These are phyloP conservation scores for Rheum nobile DNA, from an alignment of 148 eudicot species.

Conservation along the genomic window DNA sequence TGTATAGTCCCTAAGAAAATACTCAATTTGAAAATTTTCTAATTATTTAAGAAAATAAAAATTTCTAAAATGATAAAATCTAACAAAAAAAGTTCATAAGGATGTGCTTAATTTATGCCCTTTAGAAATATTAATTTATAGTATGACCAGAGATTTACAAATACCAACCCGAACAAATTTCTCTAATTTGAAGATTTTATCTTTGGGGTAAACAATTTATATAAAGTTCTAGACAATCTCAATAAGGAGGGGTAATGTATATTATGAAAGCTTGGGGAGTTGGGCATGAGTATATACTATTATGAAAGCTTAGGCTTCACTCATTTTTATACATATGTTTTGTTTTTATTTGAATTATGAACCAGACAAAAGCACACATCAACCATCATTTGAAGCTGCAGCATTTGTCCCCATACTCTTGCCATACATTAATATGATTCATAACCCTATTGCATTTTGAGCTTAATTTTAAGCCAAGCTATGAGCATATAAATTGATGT, in stretches of 20 bases:
- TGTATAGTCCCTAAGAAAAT: neutral
- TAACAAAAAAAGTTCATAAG: no score
- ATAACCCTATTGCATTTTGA: neutral
- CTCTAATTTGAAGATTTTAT: no score
- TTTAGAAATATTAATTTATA: no score
- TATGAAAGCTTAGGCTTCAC: constrained; percentile 4
- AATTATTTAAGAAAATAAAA: neutral
- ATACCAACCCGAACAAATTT: no score
- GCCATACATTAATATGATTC: neutral
- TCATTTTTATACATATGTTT: neutral
- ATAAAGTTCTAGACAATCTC: neutral
- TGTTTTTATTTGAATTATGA: neutral
- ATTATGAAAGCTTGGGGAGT: neutral
- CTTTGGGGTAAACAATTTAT: no score
- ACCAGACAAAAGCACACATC: neutral
- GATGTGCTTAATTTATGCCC: no score
- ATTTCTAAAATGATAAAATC: no score
- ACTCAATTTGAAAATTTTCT: neutral
- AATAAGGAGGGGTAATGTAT: neutral
- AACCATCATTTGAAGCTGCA: constrained; percentile 3
- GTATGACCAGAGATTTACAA: no score
- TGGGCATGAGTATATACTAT: neutral
- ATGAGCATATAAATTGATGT: neutral
- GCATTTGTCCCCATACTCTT: neutral
- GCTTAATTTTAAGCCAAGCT: neutral